Base-by-base conservation (phyloP, 2,329 filamentous ascomycete genomes). In the Xylaria sp. region DNA sequence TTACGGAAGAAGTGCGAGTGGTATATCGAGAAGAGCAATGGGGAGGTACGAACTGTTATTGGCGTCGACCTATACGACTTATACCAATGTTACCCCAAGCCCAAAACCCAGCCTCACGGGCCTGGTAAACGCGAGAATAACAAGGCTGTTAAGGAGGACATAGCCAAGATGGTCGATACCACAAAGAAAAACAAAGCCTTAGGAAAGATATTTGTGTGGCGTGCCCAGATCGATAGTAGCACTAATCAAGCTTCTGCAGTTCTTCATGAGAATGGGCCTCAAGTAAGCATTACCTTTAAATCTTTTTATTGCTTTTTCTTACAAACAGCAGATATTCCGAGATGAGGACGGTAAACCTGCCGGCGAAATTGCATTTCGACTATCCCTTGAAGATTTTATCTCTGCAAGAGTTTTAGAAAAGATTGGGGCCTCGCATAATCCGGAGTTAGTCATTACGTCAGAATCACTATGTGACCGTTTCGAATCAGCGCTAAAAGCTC, bases 1-100 rank as follows among this genome's bases (percentile, higher is more conserved):
- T 17, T 56, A 13, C 5, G n/a, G 2, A 47, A 17, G 22, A 56
- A 50, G n/a, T 61, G 39, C 20, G 45, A 61, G 22, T 61, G 49
- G 59, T 61, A 54, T 47, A 54, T 61, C 29, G 39, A 47, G 27
- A 15, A 54, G 10, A 54, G 38, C 9, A 47, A 61, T 20, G 49
- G 59, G 0, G 20, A 38, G 39, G 9, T 13, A 1, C 27, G 38
- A 15, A 61, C 27, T 5, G 49, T 38, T 47, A 25, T 62, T 5
- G 60, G 60, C 15, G 11, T 62, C 13, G 42, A 56, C 22, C 29
- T 51, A 31, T 17, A 29, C 31, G 42, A 49, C 1, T 31, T 56
- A 49, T 49, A 47, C 15, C 17, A 1, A 27, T 61, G 58, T 4
- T 61, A 61, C 27, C 38, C 38, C 13, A 36, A 45, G 38, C 27